phyloP scores from a whole-genome alignment of 179 eudicot species.

The Monotropa hypopitys region DNA sequence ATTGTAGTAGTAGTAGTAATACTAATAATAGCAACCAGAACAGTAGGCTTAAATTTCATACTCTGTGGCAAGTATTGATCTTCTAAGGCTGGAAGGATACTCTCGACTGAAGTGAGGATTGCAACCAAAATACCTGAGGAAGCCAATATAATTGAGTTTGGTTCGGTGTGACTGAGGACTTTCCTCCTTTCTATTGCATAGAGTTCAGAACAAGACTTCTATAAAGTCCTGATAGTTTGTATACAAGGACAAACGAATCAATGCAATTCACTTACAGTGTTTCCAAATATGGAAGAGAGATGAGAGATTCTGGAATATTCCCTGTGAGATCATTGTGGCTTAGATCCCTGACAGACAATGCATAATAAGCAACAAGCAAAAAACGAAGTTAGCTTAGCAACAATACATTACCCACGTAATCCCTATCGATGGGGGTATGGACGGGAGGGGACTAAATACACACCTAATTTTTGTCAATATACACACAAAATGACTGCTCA shows the following conservation, averaged over 20 bases:
- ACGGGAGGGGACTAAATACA: no score
- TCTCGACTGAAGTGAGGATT: constrained; percentile 22
- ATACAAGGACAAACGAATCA: background rate
- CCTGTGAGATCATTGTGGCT: constrained; percentile 40
- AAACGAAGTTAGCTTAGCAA: no score
- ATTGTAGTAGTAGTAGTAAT: background rate
- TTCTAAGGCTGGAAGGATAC: constrained; percentile 15
- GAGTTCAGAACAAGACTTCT: background rate
- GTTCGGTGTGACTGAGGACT: background rate
- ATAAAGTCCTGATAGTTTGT: background rate
- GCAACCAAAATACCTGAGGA: constrained; percentile 32
- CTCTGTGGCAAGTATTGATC: constrained; percentile 32
- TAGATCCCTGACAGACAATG: constrained; percentile 24
- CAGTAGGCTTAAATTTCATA: constrained; percentile 13
- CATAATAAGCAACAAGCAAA: background rate
- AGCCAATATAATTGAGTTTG: background rate
- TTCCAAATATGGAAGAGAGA: constrained; percentile 23
- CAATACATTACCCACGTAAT: no score
- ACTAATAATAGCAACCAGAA: background rate
- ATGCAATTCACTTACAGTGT: constrained; percentile 22
- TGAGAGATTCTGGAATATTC: constrained; percentile 21
- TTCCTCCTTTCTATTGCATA: background rate
- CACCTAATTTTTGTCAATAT: no score
- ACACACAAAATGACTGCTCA: no score
- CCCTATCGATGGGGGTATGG: no score